Evolutionary conservation across 495 filamentous ascomycete species (phyloP).

Genomic region (Talaromyces trachyspermus): DNA sequence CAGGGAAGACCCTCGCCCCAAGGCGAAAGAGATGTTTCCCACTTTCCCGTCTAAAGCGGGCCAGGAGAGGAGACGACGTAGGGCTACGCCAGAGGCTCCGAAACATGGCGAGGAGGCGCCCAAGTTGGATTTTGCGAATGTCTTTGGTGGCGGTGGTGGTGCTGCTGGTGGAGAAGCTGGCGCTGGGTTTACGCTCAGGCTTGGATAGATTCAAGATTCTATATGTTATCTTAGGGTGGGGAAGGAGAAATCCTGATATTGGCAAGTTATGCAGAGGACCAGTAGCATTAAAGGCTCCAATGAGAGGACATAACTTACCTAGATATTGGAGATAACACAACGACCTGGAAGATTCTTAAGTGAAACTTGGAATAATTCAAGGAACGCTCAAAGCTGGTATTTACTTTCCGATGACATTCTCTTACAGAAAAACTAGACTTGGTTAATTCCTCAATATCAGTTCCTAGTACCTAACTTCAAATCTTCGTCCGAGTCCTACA

Average conservation of each 20-base stretch:
- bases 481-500: too few relatives aligned
- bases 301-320: too few relatives aligned
- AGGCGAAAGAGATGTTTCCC: slow-evolving; percentile 79
- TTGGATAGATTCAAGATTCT: slow-evolving; percentile 39
- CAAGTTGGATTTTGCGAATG: slow-evolving; percentile 59
- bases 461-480: too few relatives aligned
- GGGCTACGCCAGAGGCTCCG: slow-evolving; percentile 81
- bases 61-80: slow-evolving; percentile 70
- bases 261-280: too few relatives aligned
- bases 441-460: too few relatives aligned
- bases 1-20: slow-evolving; percentile 78
- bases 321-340: too few relatives aligned
- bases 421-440: too few relatives aligned
- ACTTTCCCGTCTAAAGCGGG: slow-evolving; percentile 93
- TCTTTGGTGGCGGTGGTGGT: slow-evolving; percentile 64
- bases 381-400: too few relatives aligned
- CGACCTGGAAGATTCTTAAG: too few relatives aligned
- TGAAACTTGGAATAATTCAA: too few relatives aligned
- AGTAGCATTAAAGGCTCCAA: too few relatives aligned
- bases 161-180: slow-evolving; percentile 67
- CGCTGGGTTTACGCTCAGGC: slow-evolving; percentile 72
- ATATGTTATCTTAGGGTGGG: neutral
- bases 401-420: too few relatives aligned
- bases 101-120: slow-evolving; percentile 64
- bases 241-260: neutral